Base-by-base conservation (phyloP, 1,284 basidiomycete genomes). In the Malassezia sympodialis region DNA sequence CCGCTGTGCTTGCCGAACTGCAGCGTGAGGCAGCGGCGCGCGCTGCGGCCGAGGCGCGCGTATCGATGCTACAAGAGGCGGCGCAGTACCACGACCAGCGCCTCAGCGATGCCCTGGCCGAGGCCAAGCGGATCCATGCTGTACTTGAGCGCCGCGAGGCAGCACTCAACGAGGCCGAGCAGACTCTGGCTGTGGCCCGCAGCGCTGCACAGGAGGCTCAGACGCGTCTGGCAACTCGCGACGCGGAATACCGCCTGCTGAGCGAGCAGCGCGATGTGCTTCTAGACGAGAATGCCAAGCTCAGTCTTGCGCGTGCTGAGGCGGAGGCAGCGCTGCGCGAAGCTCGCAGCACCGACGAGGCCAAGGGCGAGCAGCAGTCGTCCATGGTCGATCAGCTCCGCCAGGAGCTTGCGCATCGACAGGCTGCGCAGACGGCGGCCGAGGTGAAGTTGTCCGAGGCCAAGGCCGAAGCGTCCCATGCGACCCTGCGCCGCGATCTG, bases 301-400 rank as follows among this genome's bases (percentile, higher is more conserved):
- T 45, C 14, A 23, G 34, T 32, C 42, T 37, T n/a, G 55, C 48
- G 28, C 43, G 37, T 5, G 49, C 42, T 15, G 30, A 27, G 8
- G 47, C 47, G 8, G 55, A 57, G 24, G 50, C 45, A 4, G 47
- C 47, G 3, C 24, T 45, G 11, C 49, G 49, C 15, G 19, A 34
- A 27, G 28, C 45, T 15, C 31, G 47, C 34, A 78, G 75, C 41
- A 83, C 85, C 67, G 88, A 88, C 61, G 86, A 89, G 52, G 80
- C 81, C 6, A 87, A 85, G 74, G 82, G 82, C 71, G 79, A 78
- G 11, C 90, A 96, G 75, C 87, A 88, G 77, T 82, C 82, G 2
- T 75, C 83, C 37, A 77, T 93, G 63, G 79, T 83, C 14, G 79
- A 79, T 50, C 82, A 80, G 53, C 76, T 86, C 59, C 81, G 84